Conservation (phyloP, 306 rosid species). For the Dicorynia guianensis region DNA sequence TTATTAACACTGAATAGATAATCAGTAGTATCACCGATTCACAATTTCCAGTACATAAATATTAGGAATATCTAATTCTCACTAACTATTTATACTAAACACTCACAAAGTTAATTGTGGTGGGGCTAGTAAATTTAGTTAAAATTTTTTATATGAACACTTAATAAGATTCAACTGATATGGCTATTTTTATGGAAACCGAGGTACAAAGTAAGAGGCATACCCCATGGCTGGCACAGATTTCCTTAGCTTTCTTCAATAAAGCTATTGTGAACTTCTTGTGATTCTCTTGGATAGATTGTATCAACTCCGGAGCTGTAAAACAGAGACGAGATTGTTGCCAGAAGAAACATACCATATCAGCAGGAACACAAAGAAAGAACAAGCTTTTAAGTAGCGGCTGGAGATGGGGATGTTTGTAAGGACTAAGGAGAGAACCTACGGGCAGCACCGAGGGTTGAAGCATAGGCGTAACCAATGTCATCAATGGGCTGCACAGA, state of each 20-base stretch:
- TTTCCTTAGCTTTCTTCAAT: conserved; percentile 45
- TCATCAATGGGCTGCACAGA: conserved; percentile 35
- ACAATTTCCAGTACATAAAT: no score
- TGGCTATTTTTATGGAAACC: not conserved
- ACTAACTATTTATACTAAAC: no score
- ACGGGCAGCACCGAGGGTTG: conserved; percentile 42
- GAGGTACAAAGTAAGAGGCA: not conserved
- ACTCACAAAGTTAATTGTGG: no score
- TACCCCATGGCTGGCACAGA: conserved; percentile 49
- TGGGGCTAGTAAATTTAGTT: no score
- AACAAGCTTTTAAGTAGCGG: not conserved
- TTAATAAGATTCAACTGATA: no score
- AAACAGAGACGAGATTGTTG: not conserved
- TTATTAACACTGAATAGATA: no score
- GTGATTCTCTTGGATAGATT: conserved; percentile 41
- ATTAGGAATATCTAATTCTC: no score
- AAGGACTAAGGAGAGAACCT: not conserved
- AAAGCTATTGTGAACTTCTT: conserved; percentile 32
- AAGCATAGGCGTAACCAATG: conserved; percentile 32
- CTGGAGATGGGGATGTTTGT: not conserved
- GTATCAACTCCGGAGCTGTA: conserved; percentile 44
- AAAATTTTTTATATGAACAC: no score
- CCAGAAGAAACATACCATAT: not conserved
- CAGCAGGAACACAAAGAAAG: not conserved
- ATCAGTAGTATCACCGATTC: no score